Base-by-base conservation (phyloP, 2,329 filamentous ascomycete genomes). In the Ramularia collo-cygni region DNA sequence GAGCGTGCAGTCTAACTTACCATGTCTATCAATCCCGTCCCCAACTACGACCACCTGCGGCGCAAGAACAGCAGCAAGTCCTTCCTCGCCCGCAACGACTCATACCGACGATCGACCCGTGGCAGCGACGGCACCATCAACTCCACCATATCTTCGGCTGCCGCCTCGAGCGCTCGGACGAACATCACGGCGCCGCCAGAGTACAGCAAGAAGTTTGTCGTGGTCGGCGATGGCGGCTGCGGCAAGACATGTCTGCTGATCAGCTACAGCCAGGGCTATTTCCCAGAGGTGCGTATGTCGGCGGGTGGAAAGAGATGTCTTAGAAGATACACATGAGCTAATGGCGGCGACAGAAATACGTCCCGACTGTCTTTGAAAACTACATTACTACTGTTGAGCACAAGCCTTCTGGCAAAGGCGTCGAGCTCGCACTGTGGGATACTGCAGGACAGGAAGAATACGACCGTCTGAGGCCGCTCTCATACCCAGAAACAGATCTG, bases 381-480 rank as follows among this genome's bases (percentile, higher is more conserved):
- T 98, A 98, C 77, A 96, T 98, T 69, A 95, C 92, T 39, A 90
- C 95, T 65, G 93, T 90, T 42, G 84, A 81, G 44, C 92, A 98
- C 68, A 79, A 81, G 50, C 78, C 81, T 31, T 85, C 83, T 9
- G 89, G 90, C 60, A 96, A 95, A 75, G 89, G 83, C 42, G 88
- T 98, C 53, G 92, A 98, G 70, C 78, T 98, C 46, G 92, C 92
- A 28, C 76, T 98, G 37, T 98, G 92, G 92, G 92, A 98, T 67
- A 98, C 92, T 18, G 92, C 92, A 56, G 92, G 92, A 28, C 92
- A 98, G 67, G 92, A 98, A 67, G 92, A 96, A 69, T 98, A 98
- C 64, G 92, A 98, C 72, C 82, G 92, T 56, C 74, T 98, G 61
- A 82, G 92, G 53, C 92, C 92, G 32, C 79, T 98, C 36, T 96